A percentile compares a stretch with the other conserved stretches of the same genome.
Conservation (phyloP, 768 basidiomycete genomes). For the Pisolithus sp. region DNA sequence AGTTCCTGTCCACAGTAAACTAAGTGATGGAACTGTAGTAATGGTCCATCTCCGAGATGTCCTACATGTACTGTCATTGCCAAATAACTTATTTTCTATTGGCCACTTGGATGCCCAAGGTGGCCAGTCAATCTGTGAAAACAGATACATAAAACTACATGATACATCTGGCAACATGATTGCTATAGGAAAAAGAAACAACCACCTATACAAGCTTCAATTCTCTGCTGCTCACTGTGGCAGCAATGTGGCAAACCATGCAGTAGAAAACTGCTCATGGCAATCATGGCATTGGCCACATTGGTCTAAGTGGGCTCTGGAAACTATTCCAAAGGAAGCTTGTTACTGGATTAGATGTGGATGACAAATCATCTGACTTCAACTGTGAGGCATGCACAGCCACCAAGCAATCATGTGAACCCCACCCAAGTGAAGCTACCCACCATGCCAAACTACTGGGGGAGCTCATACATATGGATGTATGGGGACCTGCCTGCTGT, state of each 20-base stretch:
- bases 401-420: background rate
- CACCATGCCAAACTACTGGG: background rate
- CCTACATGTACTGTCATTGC: background rate
- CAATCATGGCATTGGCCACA: background rate
- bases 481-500: slow-evolving; percentile 2
- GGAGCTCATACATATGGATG: slow-evolving; percentile 3
- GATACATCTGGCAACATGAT: too few species aligned
- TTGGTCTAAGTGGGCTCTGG: background rate
- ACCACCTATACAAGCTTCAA: too few species aligned
- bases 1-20: background rate
- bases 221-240: too few species aligned
- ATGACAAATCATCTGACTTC: background rate
- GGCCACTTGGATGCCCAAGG: too few species aligned
- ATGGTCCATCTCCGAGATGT: background rate
- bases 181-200: too few species aligned
- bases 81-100: background rate
- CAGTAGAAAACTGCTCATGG: too few species aligned
- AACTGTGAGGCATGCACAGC: slow-evolving; percentile 4
- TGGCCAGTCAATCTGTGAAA: too few species aligned
- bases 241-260: too few species aligned
- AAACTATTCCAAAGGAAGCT: background rate
- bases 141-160: too few species aligned
- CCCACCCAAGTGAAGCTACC: background rate
- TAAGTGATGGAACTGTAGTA: background rate
- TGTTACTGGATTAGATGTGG: background rate